Percentiles rank a stretch among this genome's conserved stretches.
Evolutionary conservation across 768 basidiomycete genomes (phyloP).

Genomic region (Postia placenta): DNA sequence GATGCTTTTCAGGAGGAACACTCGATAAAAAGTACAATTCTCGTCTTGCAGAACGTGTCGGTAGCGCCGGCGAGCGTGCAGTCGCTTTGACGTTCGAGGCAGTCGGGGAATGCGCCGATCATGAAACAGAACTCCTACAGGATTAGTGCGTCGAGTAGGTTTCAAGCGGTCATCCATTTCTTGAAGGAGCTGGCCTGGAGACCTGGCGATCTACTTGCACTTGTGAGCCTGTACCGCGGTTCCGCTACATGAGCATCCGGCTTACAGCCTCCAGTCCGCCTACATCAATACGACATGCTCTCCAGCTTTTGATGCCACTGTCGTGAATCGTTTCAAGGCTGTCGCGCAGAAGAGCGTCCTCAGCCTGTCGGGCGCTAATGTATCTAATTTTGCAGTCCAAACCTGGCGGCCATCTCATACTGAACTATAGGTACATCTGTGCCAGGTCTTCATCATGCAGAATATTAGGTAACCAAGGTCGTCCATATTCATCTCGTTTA

Average conservation of each 20-base stretch:
- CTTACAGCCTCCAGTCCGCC: constrained; percentile 43
- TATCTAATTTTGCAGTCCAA: constrained; percentile 41
- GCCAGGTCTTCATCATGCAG: too few relatives aligned
- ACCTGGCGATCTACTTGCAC: constrained; percentile 67
- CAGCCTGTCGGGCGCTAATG: background rate
- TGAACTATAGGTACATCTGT: constrained; percentile 68
- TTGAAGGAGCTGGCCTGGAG: constrained; percentile 88
- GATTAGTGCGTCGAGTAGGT: constrained; percentile 90
- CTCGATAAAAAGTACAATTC: constrained; percentile 57
- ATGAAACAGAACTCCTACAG: constrained; percentile 99
- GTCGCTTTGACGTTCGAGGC: constrained; percentile 98
- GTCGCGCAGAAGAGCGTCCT: constrained; percentile 3
- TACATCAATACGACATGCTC: constrained; percentile 78
- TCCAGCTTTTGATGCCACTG: constrained; percentile 71
- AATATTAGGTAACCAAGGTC: too few relatives aligned
- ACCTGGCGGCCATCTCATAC: constrained; percentile 59
- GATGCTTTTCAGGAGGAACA: constrained; percentile 88
- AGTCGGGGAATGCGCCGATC: constrained; percentile 93
- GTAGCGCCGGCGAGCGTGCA: constrained; percentile 25
- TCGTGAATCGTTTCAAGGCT: constrained; percentile 65
- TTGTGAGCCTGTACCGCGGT: constrained; percentile 45
- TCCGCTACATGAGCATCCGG: background rate
- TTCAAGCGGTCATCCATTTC: constrained; percentile 94
- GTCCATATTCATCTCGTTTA: too few relatives aligned
- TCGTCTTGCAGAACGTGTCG: background rate